Evolutionary conservation across 164 flowering plant genomes (phyloP).

Genomic region (Annona squamosa): DNA sequence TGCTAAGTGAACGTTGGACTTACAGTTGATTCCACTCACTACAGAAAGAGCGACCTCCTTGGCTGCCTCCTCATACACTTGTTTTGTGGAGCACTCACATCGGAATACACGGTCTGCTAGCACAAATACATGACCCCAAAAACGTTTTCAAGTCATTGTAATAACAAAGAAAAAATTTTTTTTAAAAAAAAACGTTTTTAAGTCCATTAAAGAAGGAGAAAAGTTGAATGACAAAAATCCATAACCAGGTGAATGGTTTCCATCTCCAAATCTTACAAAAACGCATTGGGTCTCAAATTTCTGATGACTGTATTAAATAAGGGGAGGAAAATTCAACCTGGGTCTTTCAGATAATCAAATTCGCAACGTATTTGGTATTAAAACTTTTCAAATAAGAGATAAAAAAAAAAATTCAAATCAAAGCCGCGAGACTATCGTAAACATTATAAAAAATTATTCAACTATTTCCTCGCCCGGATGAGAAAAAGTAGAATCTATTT

Average conservation of each 20-base stretch:
- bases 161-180: not conserved
- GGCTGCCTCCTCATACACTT: constrained; percentile 77
- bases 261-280: not conserved
- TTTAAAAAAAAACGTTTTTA: constrained; percentile 1
- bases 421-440: not conserved
- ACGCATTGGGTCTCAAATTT: not conserved
- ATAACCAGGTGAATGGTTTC: not conserved
- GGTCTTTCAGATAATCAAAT: too few relatives aligned
- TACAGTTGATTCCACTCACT: constrained; percentile 78
- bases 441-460: too few relatives aligned
- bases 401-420: too few relatives aligned
- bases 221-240: not conserved
- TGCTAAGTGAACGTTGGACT: constrained; percentile 21
- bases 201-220: not conserved
- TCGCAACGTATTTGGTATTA: too few relatives aligned
- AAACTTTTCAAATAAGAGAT: not conserved
- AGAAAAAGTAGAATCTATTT: not conserved
- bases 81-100: constrained; percentile 40
- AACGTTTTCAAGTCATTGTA: too few relatives aligned
- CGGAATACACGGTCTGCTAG: constrained; percentile 74
- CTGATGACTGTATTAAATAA: too few relatives aligned
- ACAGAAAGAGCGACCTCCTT: constrained; percentile 78
- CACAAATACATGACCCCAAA: not conserved
- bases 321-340: too few relatives aligned
- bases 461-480: not conserved